Evolutionary conservation across 2,329 filamentous ascomycete species (phyloP).

Genomic region (Ophidiomyces ophidiicola): DNA sequence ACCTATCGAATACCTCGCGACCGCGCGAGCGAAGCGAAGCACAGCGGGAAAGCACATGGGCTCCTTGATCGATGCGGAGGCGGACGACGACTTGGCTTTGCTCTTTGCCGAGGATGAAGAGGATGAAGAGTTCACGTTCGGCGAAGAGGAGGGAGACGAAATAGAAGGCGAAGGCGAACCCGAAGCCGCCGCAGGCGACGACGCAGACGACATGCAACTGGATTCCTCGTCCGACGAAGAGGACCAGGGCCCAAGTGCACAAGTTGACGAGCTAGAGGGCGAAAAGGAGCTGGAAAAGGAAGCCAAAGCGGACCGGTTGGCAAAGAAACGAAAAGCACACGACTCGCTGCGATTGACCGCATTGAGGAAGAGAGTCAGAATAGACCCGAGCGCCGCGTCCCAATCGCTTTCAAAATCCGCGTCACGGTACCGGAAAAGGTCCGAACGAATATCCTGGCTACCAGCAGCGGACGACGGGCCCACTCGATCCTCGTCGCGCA

Average conservation of each 20-base stretch:
- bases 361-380: conserved; percentile 60
- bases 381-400: conserved; percentile 29
- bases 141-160: conserved; percentile 41
- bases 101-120: conserved; percentile 66
- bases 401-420: conserved; percentile 25
- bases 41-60: conserved; percentile 79
- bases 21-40: conserved; percentile 59
- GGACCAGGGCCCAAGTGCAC: conserved; percentile 47
- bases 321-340: conserved; percentile 70
- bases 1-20: conserved; percentile 48
- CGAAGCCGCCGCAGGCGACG: conserved; percentile 35
- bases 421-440: conserved; percentile 52
- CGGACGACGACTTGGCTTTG: conserved; percentile 55
- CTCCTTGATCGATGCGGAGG: conserved; percentile 61
- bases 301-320: conserved; percentile 54
- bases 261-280: conserved; percentile 61
- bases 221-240: conserved; percentile 79
- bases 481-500: conserved; percentile 49
- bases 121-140: conserved; percentile 37
- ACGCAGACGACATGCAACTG: conserved; percentile 66
- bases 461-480: conserved; percentile 51
- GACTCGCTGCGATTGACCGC: conserved; percentile 51
- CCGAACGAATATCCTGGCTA: conserved; percentile 58
- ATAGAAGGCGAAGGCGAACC: conserved; percentile 39
- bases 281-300: conserved; percentile 75